A percentile compares a stretch with the other conserved stretches of the same genome.
Conservation (phyloP, 192 early-diverging fungal species). For the Podila horticola region DNA sequence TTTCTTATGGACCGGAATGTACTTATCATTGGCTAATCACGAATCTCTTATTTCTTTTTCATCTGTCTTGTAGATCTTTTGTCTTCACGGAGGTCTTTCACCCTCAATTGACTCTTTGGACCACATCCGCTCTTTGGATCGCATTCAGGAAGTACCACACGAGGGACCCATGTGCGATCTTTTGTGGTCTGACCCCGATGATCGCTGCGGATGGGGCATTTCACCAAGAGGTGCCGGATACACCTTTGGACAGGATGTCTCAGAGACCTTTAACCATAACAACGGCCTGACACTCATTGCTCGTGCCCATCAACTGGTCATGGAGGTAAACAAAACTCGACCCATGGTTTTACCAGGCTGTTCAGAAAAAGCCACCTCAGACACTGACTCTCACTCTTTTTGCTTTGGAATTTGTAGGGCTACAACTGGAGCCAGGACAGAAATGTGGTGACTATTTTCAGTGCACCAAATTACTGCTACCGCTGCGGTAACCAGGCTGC, state of each 20-base stretch:
- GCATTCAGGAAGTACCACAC: conserved; percentile 92
- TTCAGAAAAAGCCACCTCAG: no score
- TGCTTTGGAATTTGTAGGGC: conserved; percentile 79
- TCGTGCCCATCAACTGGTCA: conserved; percentile 92
- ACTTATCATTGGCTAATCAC: neutral
- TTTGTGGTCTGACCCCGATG: conserved; percentile 90
- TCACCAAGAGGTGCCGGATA: conserved; percentile 89
- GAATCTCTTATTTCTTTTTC: neutral
- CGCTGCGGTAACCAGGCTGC: conserved; percentile 99
- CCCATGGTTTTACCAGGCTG: no score
- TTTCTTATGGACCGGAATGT: neutral
- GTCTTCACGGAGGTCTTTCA: conserved; percentile 97
- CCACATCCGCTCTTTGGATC: conserved; percentile 94
- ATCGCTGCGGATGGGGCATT: conserved; percentile 89
- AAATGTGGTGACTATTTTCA: conserved; percentile 99
- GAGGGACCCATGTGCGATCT: conserved; percentile 91
- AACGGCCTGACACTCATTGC: conserved; percentile 98
- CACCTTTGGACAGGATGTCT: conserved; percentile 91
- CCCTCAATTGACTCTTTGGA: conserved; percentile 97
- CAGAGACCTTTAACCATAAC: conserved; percentile 91
- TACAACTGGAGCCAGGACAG: conserved; percentile 99
- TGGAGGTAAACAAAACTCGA: conserved; percentile 67
- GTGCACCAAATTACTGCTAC: conserved; percentile 99
- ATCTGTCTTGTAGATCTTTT: conserved; percentile 79
- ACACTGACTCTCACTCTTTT: neutral